Conservation (phyloP, 106 monocot genomes). For the Dactylorhiza incarnata region DNA sequence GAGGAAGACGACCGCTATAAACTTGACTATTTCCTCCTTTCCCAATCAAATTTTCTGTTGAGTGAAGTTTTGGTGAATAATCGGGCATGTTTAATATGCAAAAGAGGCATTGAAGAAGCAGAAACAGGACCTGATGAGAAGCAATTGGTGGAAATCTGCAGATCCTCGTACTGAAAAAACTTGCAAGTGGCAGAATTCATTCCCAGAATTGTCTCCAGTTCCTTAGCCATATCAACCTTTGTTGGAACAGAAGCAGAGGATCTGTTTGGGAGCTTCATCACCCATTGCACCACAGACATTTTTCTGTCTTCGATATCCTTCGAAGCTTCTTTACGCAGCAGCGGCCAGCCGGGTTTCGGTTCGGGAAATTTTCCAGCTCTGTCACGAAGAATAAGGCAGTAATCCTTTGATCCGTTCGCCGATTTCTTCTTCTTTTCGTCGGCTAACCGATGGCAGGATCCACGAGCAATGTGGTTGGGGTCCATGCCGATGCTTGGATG, state of each 20-base stretch:
- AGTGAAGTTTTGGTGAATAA: neutral
- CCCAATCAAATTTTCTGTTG: slow-evolving; percentile 78
- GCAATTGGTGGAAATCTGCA: slow-evolving; percentile 35
- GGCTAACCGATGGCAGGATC: neutral
- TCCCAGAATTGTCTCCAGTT: slow-evolving; percentile 35
- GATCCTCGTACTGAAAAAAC: slow-evolving; percentile 51
- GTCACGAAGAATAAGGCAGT: neutral
- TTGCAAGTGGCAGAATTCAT: slow-evolving; percentile 32
- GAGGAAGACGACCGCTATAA: slow-evolving; percentile 51
- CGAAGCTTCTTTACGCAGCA: slow-evolving; percentile 28
- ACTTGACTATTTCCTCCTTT: slow-evolving; percentile 73
- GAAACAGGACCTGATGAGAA: slow-evolving; percentile 52
- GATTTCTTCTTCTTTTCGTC: neutral
- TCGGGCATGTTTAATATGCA: neutral
- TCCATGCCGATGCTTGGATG: slow-evolving; percentile 40
- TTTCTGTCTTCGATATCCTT: slow-evolving; percentile 25
- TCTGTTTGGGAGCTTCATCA: slow-evolving; percentile 65
- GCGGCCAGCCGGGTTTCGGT: slow-evolving; percentile 57
- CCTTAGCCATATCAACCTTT: slow-evolving; percentile 9
- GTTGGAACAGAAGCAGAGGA: slow-evolving; percentile 9
- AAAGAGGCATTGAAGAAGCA: neutral
- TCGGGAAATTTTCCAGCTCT: slow-evolving; percentile 18
- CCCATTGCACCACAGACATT: slow-evolving; percentile 86
- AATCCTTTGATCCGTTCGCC: neutral
- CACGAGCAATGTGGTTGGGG: slow-evolving; percentile 26